Conservation (phyloP, 352 stramenopile species). For the Pseudoperonospora humuli region DNA sequence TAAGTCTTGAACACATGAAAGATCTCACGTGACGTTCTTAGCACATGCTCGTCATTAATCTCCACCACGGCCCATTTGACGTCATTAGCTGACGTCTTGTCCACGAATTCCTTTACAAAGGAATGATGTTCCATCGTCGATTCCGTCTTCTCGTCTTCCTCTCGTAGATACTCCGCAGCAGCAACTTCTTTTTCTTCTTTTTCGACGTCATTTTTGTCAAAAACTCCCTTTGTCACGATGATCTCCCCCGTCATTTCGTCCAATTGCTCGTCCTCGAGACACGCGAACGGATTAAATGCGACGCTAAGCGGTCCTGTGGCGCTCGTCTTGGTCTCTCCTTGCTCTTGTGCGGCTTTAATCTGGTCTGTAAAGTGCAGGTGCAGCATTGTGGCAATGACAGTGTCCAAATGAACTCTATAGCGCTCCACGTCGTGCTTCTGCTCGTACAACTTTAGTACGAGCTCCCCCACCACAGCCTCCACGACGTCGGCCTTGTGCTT, state of each 20-base stretch:
- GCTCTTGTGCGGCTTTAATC: conserved; percentile 11
- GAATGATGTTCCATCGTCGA: conserved; percentile 18
- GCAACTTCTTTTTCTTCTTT: conserved; percentile 22
- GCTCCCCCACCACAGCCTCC: conserved; percentile 54
- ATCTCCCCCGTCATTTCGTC: conserved; percentile 53
- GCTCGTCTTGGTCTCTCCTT: conserved; percentile 11
- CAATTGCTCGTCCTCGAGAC: conserved; percentile 48
- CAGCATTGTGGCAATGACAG: conserved; percentile 44
- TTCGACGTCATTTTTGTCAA: conserved; percentile 15
- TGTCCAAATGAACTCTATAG: conserved; percentile 43
- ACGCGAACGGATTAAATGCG: conserved; percentile 54
- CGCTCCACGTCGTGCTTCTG: not conserved
- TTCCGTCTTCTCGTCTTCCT: not conserved
- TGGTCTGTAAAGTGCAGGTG: conserved; percentile 49
- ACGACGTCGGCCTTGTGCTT: conserved; percentile 67
- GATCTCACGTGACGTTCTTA: conserved; percentile 49
- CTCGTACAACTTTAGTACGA: conserved; percentile 42
- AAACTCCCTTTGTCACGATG: conserved; percentile 31
- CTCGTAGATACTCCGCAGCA: conserved; percentile 39
- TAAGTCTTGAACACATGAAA: conserved; percentile 84
- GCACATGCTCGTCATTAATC: conserved; percentile 32
- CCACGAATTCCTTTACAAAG: conserved; percentile 11
- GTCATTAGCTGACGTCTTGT: not conserved
- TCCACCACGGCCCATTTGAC: conserved; percentile 26
- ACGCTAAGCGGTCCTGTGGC: conserved; percentile 34